Evolutionary conservation across 176 grass and related monocot species (phyloP), one percentile per base, ranked within the genome.

Genomic region (Oryza punctata): DNA sequence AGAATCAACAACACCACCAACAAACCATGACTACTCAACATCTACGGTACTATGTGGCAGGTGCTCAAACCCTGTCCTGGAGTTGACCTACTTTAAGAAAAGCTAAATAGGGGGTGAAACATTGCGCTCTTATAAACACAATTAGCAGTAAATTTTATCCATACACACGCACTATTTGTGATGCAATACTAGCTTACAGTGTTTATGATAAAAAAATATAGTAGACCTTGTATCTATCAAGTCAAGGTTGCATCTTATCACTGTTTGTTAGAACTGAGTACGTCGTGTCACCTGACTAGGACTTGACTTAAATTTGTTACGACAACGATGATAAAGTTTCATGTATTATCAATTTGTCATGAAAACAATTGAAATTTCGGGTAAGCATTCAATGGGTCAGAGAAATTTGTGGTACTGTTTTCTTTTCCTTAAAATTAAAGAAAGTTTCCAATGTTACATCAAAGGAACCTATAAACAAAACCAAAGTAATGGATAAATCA

Each of bases 401-500:
- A 49, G 47, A 63, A 80, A 69, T 10, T 61, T 78, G 60, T 60
- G 21, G 43, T 73, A 12, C 33, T 40, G 4, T 50, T 76, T 52
- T 57, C 11, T 26, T 26, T 76, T 57, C 72, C 72, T 76, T 84
- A 15, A 37, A 65, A 76, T 67, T 75, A 76, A 84, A 84, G 72
- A 67, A 84, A 68, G 44, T 10, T n/a, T 45, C 32, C 29, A 65
- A 40, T 49, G 64, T 10, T 24, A 80, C 49, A 73, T 75, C 76
- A 50, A 19, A 14, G 40, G 67, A 74, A 63, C 50, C 61, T 69
- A 47, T 63, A 72, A 72, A 86, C 67, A 81, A 81, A 78, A 37
- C 7, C 3, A 83, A 91, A 88, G 54, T 25, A 88, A 85, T 78
- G 72, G 77, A 78, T 85, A 63, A 77, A 81, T 85, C 77, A 49